A percentile compares a stretch with the other conserved stretches of the same genome.
phyloP scores from a whole-genome alignment of 805 yeast genomes.

The Kuraishia piskuri region DNA sequence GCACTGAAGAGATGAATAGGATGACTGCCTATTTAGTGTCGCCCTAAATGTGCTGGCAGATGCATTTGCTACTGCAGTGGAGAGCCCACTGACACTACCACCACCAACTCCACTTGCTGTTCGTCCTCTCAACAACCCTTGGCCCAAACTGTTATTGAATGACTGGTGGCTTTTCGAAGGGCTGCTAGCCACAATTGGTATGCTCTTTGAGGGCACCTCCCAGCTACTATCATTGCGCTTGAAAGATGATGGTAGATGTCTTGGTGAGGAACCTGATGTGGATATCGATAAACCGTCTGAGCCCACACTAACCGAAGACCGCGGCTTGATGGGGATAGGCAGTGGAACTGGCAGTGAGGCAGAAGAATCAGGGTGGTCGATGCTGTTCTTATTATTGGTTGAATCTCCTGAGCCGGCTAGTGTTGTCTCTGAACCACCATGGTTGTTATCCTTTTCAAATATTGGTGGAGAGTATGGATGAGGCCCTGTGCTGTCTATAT shows the following conservation, averaged over 20 bases:
- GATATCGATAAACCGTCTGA: neutral
- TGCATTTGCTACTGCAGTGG: neutral
- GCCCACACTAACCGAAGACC: neutral
- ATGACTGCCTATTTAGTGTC: constrained; percentile 17
- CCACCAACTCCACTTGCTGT: neutral
- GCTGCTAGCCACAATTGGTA: neutral
- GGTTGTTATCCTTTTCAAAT: neutral
- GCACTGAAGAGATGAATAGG: constrained; percentile 25
- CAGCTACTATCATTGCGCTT: neutral
- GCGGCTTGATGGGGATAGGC: neutral
- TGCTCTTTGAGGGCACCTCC: neutral
- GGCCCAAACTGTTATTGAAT: constrained; percentile 2
- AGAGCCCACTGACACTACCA: constrained; percentile 6
- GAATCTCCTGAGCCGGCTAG: neutral
- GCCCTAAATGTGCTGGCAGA: constrained; percentile 10
- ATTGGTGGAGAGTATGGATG: neutral
- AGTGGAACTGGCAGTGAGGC: neutral
- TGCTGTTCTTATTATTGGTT: neutral
- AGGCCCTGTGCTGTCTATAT: neutral
- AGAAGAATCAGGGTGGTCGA: neutral
- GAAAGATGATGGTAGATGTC: neutral
- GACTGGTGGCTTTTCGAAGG: constrained; percentile 4
- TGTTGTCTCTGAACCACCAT: neutral
- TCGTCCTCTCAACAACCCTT: constrained; percentile 5
- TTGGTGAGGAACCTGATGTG: neutral